A percentile compares a stretch with the other conserved stretches of the same genome.
phyloP scores from a whole-genome alignment of 257 asterid genomes.

The Verbena officinalis region DNA sequence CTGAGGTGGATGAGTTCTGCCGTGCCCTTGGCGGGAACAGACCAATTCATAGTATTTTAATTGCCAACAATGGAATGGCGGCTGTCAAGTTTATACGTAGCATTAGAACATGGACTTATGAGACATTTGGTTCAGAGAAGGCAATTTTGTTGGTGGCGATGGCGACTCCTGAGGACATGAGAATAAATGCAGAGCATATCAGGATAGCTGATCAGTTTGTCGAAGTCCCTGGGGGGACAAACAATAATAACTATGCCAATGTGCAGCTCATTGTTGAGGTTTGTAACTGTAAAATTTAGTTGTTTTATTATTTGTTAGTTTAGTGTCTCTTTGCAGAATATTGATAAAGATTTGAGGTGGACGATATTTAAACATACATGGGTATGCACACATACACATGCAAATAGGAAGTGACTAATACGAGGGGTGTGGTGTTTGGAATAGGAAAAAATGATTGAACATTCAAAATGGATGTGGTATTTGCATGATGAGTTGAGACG shows the following conservation, averaged over 20 bases:
- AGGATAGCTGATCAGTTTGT: slow-evolving; percentile 99
- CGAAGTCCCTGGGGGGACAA: slow-evolving; percentile 99
- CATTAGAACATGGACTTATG: slow-evolving; percentile 96
- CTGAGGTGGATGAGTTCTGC: slow-evolving; percentile 86
- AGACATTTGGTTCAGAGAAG: slow-evolving; percentile 95
- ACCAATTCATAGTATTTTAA: slow-evolving; percentile 87
- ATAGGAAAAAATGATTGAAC: not conserved
- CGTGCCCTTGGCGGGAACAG: slow-evolving; percentile 77
- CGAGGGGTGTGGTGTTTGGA: not conserved
- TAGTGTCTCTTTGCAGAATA: not conserved
- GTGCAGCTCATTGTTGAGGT: slow-evolving; percentile 99
- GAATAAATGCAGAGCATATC: slow-evolving; percentile 98
- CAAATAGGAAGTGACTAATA: not conserved
- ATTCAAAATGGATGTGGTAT: slow-evolving; percentile 3
- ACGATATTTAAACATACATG: slow-evolving; percentile 16
- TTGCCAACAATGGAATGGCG: slow-evolving; percentile 99
- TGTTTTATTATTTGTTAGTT: slow-evolving; percentile 8
- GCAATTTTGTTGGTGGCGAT: slow-evolving; percentile 95
- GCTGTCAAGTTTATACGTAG: slow-evolving; percentile 98
- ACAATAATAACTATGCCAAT: slow-evolving; percentile 96
- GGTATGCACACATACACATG: not conserved
- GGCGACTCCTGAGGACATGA: slow-evolving; percentile 99
- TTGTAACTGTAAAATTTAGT: slow-evolving; percentile 28
- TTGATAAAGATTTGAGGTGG: slow-evolving; percentile 21
- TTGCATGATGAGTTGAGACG: slow-evolving; percentile 7